Evolutionary conservation across 1,284 basidiomycete genomes (phyloP).

Genomic region (Pascua sp.): DNA sequence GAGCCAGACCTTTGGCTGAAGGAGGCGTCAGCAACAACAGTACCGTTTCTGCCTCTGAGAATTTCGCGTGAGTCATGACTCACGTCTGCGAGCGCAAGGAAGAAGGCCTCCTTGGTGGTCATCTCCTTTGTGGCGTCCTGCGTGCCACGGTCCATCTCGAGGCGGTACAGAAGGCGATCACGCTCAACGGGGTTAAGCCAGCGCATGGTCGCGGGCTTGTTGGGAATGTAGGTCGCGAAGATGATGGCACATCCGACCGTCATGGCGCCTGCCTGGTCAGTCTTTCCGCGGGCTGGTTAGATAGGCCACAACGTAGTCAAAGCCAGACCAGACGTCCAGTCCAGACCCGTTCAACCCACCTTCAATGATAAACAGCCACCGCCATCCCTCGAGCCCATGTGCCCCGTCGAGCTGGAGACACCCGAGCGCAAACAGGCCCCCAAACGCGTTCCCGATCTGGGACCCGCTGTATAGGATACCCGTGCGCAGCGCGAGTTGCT

Average conservation of each 20-base stretch:
- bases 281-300: too few species aligned
- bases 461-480: conserved; percentile 36
- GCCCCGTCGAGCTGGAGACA: conserved; percentile 29
- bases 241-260: conserved; percentile 35
- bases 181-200: conserved; percentile 34
- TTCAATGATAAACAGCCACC: conserved; percentile 39
- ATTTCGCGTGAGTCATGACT: conserved; percentile 19
- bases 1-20: conserved; percentile 41
- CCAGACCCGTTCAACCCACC: conserved; percentile 8
- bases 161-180: conserved; percentile 35
- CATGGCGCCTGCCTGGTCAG: conserved; percentile 9
- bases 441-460: conserved; percentile 44
- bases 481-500: conserved; percentile 34
- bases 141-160: conserved; percentile 36
- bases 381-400: conserved; percentile 39
- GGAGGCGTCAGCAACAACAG: conserved; percentile 4
- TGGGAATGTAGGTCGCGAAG: conserved; percentile 39
- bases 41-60: neutral
- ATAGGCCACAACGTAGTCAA: too few species aligned
- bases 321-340: too few species aligned
- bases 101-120: conserved; percentile 24
- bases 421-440: conserved; percentile 33
- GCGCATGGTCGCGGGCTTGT: conserved; percentile 32
- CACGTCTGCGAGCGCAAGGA: conserved; percentile 17
- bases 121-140: conserved; percentile 34